Base-by-base conservation (phyloP, 306 rosid species). In the Cyclanthera cordifolia region DNA sequence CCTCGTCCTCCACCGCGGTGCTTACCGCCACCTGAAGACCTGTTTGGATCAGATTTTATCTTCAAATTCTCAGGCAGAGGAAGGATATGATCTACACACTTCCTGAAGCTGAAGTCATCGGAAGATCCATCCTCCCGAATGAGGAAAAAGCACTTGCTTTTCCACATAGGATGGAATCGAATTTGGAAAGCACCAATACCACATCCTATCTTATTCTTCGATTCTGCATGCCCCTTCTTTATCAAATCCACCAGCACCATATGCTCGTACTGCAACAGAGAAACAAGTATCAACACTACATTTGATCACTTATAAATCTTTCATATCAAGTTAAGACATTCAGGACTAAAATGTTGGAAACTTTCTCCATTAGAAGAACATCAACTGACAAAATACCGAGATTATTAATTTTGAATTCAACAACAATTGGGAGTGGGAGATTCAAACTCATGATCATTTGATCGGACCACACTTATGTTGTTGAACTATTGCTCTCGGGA, bases 51-150 rank as follows among this genome's bases (percentile, higher is more conserved):
- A 32, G 67, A 20, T 61, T 78, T 79, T 61, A 74, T 16, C 56
- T 80, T 87, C 95, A 92, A 80, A 65, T 77, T 85, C 56, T 84
- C 90, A 3, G 97, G 97, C 83, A 92, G 74, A 47, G 95, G 92
- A 68, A 82, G 85, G 45, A 92, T 89, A 34, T 68, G 84, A 79
- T 92, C 84, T 45, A 89, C 92, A 39, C 96, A 92, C 82, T 89
- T 92, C 30, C 97, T 80, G 81, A 89, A 92, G 86, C 97, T 87
- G 69, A 92, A 92, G 71, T 92, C 96, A 73, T 92, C 95, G 11
- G 52, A 67, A 5, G 87, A 79, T 34, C 57, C 85, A 73, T 92
- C 92, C 61, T 78, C 82, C 76, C 92, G 82, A 27, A 89, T 32
- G 70, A 91, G 88, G 87, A 85, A 87, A 84, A 85, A 87, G 79